These are phyloP conservation scores for Eutrema heterophyllum DNA, from an alignment of 345 rosid genomes.

Conservation along the genomic window DNA sequence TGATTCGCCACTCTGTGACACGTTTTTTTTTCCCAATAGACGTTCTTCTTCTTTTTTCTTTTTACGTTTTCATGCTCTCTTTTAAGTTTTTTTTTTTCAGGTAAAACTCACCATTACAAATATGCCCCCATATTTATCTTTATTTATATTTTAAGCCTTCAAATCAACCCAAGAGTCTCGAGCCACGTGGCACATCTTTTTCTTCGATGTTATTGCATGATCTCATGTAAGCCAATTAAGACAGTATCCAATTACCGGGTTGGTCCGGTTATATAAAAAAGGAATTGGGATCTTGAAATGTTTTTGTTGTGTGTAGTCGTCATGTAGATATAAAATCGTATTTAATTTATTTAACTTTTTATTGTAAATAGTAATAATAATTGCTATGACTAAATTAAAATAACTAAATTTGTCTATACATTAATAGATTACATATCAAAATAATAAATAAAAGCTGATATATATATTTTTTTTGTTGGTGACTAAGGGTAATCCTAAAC, in stretches of 20 bases:
- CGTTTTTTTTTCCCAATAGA: slow-evolving; percentile 12
- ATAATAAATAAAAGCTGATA: not conserved
- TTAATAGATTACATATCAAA: not conserved
- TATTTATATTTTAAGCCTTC: not conserved
- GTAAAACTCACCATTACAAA: not conserved
- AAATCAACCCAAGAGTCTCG: too few species aligned
- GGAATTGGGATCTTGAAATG: not conserved
- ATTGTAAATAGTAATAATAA: not conserved
- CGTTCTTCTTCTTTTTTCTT: slow-evolving; percentile 12
- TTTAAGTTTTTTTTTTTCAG: not conserved
- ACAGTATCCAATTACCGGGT: not conserved
- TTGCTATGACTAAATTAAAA: not conserved
- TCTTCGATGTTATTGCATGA: not conserved
- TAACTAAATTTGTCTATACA: not conserved
- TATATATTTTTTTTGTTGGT: too few species aligned
- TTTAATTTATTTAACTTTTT: not conserved
- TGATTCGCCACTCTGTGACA: slow-evolving; percentile 28
- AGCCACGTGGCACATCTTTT: not conserved
- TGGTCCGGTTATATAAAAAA: not conserved
- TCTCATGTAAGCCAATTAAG: not conserved
- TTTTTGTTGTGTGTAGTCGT: too few species aligned
- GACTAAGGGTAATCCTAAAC: too few species aligned
- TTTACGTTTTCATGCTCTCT: slow-evolving; percentile 22
- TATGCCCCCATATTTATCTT: not conserved
- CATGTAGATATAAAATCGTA: not conserved